phyloP scores from a whole-genome alignment of 2,329 filamentous ascomycete species.

The Exutisphaerella laricina region DNA sequence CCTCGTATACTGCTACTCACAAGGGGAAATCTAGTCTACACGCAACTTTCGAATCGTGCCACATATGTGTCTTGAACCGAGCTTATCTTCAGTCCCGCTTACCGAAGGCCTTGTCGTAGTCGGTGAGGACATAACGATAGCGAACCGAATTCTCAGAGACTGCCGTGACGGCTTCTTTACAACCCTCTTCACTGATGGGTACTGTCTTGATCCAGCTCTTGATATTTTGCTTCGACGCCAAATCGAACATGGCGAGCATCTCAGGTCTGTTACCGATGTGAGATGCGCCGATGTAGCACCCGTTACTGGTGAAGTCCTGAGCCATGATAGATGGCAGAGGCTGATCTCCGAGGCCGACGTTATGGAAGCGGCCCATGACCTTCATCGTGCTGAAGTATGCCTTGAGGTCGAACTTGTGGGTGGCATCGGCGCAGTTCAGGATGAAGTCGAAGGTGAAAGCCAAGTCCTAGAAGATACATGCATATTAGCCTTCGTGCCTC shows the following conservation, averaged over 20 bases:
- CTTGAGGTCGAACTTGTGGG: conserved; percentile 57
- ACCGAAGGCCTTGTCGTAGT: conserved; percentile 63
- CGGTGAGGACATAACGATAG: conserved; percentile 66
- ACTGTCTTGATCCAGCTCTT: conserved; percentile 59
- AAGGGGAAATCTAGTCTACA: no score
- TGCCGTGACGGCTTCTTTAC: conserved; percentile 63
- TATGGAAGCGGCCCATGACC: conserved; percentile 74
- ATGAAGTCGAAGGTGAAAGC: conserved; percentile 66
- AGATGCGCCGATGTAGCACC: conserved; percentile 50
- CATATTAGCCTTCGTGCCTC: no score
- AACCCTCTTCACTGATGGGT: conserved; percentile 64
- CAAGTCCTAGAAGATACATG: no score
- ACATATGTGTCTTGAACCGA: no score
- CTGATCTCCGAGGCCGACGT: conserved; percentile 72
- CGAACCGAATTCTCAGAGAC: conserved; percentile 62
- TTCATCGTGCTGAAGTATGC: conserved; percentile 75
- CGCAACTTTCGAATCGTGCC: no score
- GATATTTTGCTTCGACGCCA: conserved; percentile 48
- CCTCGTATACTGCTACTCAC: no score
- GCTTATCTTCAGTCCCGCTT: conserved; percentile 38
- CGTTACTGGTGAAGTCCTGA: conserved; percentile 70
- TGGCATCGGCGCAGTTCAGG: conserved; percentile 66
- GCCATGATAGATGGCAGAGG: conserved; percentile 57
- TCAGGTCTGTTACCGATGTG: conserved; percentile 46
- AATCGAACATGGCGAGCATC: conserved; percentile 48